These are phyloP conservation scores for Chlamydomonas sp. DNA, from an alignment of 139 green algal species.

Conservation along the genomic window DNA sequence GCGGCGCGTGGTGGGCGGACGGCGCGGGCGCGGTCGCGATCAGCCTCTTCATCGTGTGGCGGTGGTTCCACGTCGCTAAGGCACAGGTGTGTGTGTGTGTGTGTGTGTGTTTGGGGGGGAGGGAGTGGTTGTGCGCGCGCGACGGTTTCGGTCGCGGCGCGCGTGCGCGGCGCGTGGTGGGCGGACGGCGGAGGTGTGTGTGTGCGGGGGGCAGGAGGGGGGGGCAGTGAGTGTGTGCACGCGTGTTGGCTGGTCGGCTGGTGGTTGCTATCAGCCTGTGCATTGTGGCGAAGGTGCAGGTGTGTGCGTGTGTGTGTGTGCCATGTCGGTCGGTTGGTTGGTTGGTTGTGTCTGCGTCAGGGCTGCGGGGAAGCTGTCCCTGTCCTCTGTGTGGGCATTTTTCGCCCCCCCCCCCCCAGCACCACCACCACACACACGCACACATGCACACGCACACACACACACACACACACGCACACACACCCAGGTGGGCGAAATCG, in stretches of 20 bases:
- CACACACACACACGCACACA: background rate
- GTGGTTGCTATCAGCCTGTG: too few relatives aligned
- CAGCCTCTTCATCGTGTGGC: slow-evolving; percentile 56
- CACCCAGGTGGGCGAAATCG: background rate
- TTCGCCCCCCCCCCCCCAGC: too few relatives aligned
- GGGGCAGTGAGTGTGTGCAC: slow-evolving; percentile 42
- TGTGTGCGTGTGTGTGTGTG: too few relatives aligned
- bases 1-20: slow-evolving; percentile 54
- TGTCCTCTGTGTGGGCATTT: too few relatives aligned
- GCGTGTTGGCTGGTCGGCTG: too few relatives aligned
- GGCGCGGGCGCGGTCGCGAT: slow-evolving; percentile 49
- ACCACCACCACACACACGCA: too few relatives aligned
- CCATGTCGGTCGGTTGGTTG: background rate
- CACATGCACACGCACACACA: background rate
- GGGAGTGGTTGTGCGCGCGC: too few relatives aligned
- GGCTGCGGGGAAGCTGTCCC: background rate
- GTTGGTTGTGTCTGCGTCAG: background rate
- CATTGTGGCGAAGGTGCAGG: too few relatives aligned
- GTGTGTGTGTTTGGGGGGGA: too few relatives aligned
- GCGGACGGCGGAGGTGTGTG: slow-evolving; percentile 49
- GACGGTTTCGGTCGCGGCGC: background rate
- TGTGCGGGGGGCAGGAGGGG: slow-evolving; percentile 55
- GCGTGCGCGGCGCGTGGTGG: slow-evolving; percentile 38
- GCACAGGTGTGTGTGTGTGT: slow-evolving; percentile 45
- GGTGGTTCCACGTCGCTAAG: slow-evolving; percentile 57